These are phyloP conservation scores for Solanum tarijense DNA, from an alignment of 257 asterid genomes.

Conservation along the genomic window DNA sequence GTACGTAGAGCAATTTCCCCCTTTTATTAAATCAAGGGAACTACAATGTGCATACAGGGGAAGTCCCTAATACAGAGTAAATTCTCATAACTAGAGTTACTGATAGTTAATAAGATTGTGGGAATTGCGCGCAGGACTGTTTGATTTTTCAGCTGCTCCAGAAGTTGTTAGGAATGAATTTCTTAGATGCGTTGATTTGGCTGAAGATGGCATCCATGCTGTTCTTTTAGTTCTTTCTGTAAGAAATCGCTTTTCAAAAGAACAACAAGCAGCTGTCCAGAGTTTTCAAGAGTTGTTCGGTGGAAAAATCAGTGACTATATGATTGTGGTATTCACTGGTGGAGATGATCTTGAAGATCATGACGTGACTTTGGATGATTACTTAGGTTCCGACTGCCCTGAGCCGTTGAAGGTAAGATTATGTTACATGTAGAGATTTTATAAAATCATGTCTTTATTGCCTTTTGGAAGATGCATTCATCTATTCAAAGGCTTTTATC, in stretches of 20 bases:
- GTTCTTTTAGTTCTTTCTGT: slow-evolving; percentile 63
- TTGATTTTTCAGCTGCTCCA: slow-evolving; percentile 33
- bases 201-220: slow-evolving; percentile 85
- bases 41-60: neutral
- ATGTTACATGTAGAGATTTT: neutral
- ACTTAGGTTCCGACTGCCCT: slow-evolving; percentile 33
- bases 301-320: slow-evolving; percentile 40
- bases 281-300: slow-evolving; percentile 59
- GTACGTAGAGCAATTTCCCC: neutral
- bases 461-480: neutral
- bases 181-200: slow-evolving; percentile 56
- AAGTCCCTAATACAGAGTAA: no score
- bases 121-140: slow-evolving; percentile 33
- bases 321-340: slow-evolving; percentile 70
- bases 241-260: slow-evolving; percentile 54
- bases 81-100: no score
- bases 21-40: neutral
- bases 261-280: slow-evolving; percentile 53
- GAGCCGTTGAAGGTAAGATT: slow-evolving; percentile 38
- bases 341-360: slow-evolving; percentile 73
- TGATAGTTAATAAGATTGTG: neutral
- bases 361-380: slow-evolving; percentile 37
- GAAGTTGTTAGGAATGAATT: slow-evolving; percentile 43
- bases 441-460: neutral
- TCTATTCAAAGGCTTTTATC: no score